These are phyloP conservation scores for Orobanche coerulescens DNA, from an alignment of 257 asterid genomes.

Conservation along the genomic window DNA sequence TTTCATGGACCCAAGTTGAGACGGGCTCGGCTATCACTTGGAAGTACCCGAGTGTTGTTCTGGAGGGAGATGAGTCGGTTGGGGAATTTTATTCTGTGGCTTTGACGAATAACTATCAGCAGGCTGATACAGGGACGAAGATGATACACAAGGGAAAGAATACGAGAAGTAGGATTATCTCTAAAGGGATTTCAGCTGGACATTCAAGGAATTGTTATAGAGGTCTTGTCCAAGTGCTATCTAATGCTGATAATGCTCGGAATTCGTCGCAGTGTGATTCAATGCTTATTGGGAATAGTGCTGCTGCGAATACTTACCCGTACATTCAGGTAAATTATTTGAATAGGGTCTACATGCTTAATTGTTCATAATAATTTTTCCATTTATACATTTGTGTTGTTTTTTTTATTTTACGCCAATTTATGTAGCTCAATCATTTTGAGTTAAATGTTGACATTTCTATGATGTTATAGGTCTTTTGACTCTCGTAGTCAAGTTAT, in stretches of 20 bases:
- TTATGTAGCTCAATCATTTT: not conserved
- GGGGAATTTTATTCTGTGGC: constrained; percentile 98
- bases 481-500: not conserved
- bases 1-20: constrained; percentile 99
- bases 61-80: constrained; percentile 90
- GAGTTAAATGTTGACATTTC: not conserved
- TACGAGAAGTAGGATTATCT: constrained; percentile 86
- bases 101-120: constrained; percentile 83
- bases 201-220: constrained; percentile 78
- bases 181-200: constrained; percentile 95
- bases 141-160: constrained; percentile 97
- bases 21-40: constrained; percentile 97
- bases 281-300: constrained; percentile 84
- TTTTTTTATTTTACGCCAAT: not conserved
- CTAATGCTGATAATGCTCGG: constrained; percentile 65
- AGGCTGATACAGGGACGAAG: constrained; percentile 97
- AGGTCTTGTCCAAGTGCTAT: constrained; percentile 88
- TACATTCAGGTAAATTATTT: constrained; percentile 68
- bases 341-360: not conserved
- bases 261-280: constrained; percentile 95
- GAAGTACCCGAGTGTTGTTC: constrained; percentile 92
- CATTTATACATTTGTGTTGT: not conserved
- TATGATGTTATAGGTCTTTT: not conserved
- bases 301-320: constrained; percentile 93
- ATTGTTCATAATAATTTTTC: not conserved